phyloP scores from a whole-genome alignment of 2,329 filamentous ascomycete species.

The Sclerotinia glacialis region DNA sequence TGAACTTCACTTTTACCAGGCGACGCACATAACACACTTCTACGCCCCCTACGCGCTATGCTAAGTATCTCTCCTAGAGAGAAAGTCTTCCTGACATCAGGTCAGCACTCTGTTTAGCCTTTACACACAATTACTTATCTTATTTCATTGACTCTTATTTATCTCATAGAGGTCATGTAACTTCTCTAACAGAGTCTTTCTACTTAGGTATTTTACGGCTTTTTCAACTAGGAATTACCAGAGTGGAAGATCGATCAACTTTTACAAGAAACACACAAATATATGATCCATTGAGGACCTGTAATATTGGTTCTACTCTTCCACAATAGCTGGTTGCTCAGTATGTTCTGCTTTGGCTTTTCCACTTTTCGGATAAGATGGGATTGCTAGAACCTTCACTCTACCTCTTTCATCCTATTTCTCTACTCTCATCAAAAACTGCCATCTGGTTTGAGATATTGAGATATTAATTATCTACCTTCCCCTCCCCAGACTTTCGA shows the following conservation, averaged over 20 bases:
- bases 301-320: background rate
- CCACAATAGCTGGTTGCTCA: background rate
- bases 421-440: background rate
- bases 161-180: accelerated
- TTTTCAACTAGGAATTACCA: background rate
- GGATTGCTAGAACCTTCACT: background rate
- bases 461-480: background rate
- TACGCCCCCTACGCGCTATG: too few species aligned
- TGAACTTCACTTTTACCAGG: background rate
- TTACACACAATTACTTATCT: too few species aligned
- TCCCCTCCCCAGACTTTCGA: background rate
- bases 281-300: background rate
- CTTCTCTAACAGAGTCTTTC: background rate
- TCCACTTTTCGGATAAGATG: background rate
- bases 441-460: too few species aligned
- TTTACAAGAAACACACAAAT: too few species aligned
- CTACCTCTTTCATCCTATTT: background rate
- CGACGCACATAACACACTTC: background rate
- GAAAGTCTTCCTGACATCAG: background rate
- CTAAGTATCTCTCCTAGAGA: too few species aligned
- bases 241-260: background rate
- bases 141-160: background rate
- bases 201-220: background rate
- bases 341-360: background rate
- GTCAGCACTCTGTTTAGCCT: background rate